Evolutionary conservation across 768 basidiomycete species (phyloP).

Genomic region (Rhodotorula graminis): DNA sequence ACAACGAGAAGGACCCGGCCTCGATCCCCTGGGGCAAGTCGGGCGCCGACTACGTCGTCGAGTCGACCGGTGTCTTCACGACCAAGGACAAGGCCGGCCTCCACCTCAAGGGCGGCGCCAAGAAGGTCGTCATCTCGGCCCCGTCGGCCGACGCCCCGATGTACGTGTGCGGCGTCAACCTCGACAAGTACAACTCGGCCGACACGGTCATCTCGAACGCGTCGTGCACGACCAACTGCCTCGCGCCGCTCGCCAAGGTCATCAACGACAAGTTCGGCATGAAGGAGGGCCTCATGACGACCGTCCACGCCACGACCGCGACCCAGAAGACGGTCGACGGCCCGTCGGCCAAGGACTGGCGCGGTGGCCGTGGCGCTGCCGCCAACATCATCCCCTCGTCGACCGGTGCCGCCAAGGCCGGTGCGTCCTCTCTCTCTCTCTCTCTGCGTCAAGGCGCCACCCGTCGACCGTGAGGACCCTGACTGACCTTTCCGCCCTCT

Average conservation of each 20-base stretch:
- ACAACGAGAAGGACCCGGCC: conserved; percentile 78
- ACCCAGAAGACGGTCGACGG: conserved; percentile 64
- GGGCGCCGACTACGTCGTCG: conserved; percentile 88
- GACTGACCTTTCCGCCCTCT: too few relatives aligned
- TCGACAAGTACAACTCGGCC: conserved; percentile 81
- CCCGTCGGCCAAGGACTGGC: conserved; percentile 93
- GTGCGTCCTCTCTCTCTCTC: too few relatives aligned
- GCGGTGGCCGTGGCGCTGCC: conserved; percentile 89
- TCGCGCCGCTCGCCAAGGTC: conserved; percentile 98
- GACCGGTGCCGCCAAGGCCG: conserved; percentile 86
- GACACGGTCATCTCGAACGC: conserved; percentile 93
- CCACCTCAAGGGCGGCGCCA: conserved; percentile 97
- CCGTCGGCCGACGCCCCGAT: conserved; percentile 96
- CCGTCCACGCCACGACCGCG: conserved; percentile 54
- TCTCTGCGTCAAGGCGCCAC: too few relatives aligned
- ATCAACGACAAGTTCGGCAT: conserved; percentile 96
- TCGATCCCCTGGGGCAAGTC: conserved; percentile 74
- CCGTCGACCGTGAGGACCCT: too few relatives aligned
- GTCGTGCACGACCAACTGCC: conserved; percentile 99
- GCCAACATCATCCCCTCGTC: conserved; percentile 99
- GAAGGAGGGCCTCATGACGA: conserved; percentile 96
- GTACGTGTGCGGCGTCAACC: conserved; percentile 90
- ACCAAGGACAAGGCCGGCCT: conserved; percentile 84
- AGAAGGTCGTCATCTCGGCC: conserved; percentile 99
- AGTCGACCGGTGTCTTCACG: conserved; percentile 99